A percentile compares a stretch with the other conserved stretches of the same genome.
phyloP scores from a whole-genome alignment of 2,329 filamentous ascomycete genomes.

The Fusarium sp. region DNA sequence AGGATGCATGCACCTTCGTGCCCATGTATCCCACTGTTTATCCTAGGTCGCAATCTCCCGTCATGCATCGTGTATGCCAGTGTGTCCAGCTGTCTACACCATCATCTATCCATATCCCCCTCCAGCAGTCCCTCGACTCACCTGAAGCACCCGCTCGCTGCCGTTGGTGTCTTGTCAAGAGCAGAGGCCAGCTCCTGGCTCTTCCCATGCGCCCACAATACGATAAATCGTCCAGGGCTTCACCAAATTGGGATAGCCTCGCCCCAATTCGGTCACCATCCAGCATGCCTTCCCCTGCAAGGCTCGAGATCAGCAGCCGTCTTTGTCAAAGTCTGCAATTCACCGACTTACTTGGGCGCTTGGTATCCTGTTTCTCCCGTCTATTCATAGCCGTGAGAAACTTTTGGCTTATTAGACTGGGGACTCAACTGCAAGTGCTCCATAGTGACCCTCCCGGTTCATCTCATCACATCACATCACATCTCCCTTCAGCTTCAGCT shows the following conservation, averaged over 20 bases:
- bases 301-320: conserved; percentile 15
- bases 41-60: background rate
- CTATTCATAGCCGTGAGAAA: conserved; percentile 25
- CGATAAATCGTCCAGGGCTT: conserved; percentile 24
- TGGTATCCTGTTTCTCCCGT: conserved; percentile 28
- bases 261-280: conserved; percentile 32
- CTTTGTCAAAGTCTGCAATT: conserved; percentile 19
- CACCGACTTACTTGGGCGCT: conserved; percentile 3
- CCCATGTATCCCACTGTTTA: background rate
- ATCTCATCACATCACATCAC: conserved; percentile 19
- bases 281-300: conserved; percentile 36
- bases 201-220: conserved; percentile 23
- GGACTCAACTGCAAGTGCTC: conserved; percentile 3
- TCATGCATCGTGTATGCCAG: conserved; percentile 5
- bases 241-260: conserved; percentile 36
- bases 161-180: conserved; percentile 22
- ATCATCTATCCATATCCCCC: background rate
- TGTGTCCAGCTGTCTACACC: conserved; percentile 11
- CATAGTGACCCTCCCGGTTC: background rate
- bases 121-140: conserved; percentile 22
- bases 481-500: conserved; percentile 10
- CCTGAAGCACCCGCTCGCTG: conserved; percentile 41
- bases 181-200: conserved; percentile 22
- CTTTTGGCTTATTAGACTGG: conserved; percentile 5
- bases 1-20: background rate